Conservation (phyloP, 202 grass and related monocot species). For the Thinopyrum obtusiflorum region DNA sequence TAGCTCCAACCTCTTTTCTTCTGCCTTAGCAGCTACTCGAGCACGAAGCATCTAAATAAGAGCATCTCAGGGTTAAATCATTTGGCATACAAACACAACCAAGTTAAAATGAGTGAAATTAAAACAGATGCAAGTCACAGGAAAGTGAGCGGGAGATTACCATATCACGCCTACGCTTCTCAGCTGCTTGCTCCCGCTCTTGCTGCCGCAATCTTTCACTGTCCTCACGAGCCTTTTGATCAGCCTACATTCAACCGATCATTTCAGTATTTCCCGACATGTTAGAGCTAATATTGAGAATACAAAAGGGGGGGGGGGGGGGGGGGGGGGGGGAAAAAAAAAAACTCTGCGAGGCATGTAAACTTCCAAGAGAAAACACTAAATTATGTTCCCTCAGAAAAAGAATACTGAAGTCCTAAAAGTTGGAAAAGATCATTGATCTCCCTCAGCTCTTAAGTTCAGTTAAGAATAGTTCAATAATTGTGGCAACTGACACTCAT, state of each 20-base stretch:
- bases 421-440: background rate
- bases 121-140: constrained; percentile 17
- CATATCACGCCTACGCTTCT: constrained; percentile 92
- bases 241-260: constrained; percentile 60
- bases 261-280: constrained; percentile 26
- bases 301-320: too few relatives aligned
- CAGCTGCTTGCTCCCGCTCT: constrained; percentile 79
- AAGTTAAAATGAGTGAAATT: constrained; percentile 7
- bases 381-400: background rate
- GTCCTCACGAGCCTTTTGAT: constrained; percentile 92
- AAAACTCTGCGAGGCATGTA: background rate
- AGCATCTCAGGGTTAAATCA: constrained; percentile 17
- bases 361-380: background rate
- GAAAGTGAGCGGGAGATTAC: constrained; percentile 39
- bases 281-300: background rate
- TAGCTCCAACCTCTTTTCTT: constrained; percentile 93
- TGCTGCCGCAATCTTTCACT: constrained; percentile 85
- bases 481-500: background rate
- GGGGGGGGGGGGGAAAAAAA: too few relatives aligned
- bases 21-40: constrained; percentile 93
- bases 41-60: constrained; percentile 73
- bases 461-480: background rate
- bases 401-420: background rate
- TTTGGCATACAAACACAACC: background rate
- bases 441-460: background rate